A percentile compares a stretch with the other conserved stretches of the same genome.
Conservation (phyloP, 2,329 filamentous ascomycete species). For the Ceratocystis ficicola region DNA sequence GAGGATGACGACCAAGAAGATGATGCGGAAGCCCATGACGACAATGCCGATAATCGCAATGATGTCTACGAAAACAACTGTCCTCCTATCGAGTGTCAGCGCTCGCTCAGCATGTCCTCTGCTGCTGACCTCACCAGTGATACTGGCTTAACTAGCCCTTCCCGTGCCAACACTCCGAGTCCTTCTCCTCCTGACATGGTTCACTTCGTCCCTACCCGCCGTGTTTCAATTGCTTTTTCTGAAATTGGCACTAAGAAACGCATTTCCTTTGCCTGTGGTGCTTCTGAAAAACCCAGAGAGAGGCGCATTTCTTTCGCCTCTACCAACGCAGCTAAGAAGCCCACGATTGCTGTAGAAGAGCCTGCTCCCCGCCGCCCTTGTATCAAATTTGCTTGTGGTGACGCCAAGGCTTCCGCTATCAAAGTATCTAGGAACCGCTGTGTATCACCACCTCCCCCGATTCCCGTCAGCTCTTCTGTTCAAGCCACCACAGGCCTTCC, state of each 20-base stretch:
- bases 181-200: slow-evolving; percentile 59
- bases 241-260: slow-evolving; percentile 21
- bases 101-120: slow-evolving; percentile 53
- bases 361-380: slow-evolving; percentile 41
- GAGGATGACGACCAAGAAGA: slow-evolving; percentile 53
- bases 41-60: slow-evolving; percentile 45
- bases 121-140: slow-evolving; percentile 92
- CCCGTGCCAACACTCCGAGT: slow-evolving; percentile 77
- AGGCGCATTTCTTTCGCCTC: slow-evolving; percentile 14
- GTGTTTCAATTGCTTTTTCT: slow-evolving; percentile 18
- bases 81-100: slow-evolving; percentile 36
- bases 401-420: slow-evolving; percentile 5
- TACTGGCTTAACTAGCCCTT: slow-evolving; percentile 77
- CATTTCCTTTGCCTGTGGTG: slow-evolving; percentile 23
- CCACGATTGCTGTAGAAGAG: slow-evolving; percentile 11
- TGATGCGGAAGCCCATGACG: slow-evolving; percentile 22
- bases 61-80: slow-evolving; percentile 51
- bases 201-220: slow-evolving; percentile 28
- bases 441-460: slow-evolving; percentile 16
- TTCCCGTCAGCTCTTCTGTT: slow-evolving; percentile 11
- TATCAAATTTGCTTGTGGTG: slow-evolving; percentile 62
- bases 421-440: slow-evolving; percentile 16
- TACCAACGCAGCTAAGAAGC: slow-evolving; percentile 1
- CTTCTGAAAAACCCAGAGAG: neutral
- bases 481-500: slow-evolving; percentile 11